Evolutionary conservation across 140 eudicot species (phyloP).

Genomic region (Erigeron philadelphicus): DNA sequence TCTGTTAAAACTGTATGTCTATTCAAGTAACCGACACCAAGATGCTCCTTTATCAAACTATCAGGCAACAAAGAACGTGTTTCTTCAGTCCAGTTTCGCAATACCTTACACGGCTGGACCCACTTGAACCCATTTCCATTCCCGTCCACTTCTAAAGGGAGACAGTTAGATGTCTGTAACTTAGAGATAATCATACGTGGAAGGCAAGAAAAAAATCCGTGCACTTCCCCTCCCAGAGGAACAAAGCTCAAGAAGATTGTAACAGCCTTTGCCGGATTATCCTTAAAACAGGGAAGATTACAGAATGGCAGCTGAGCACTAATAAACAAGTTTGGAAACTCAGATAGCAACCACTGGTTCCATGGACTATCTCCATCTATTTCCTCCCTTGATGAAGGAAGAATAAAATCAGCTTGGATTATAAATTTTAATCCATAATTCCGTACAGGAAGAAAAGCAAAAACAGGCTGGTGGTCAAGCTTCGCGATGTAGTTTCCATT

Average conservation of each 20-base stretch:
- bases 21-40: constrained; percentile 80
- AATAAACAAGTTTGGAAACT: constrained; percentile 74
- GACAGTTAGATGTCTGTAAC: constrained; percentile 66
- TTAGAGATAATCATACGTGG: constrained; percentile 83
- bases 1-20: constrained; percentile 64
- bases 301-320: constrained; percentile 68
- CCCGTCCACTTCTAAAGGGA: constrained; percentile 61
- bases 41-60: constrained; percentile 62
- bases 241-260: constrained; percentile 78
- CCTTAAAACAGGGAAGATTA: constrained; percentile 59
- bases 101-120: constrained; percentile 85
- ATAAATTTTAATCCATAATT: constrained; percentile 86
- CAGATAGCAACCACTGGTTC: constrained; percentile 92
- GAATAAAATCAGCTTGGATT: constrained; percentile 89
- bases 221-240: constrained; percentile 88
- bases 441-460: constrained; percentile 89
- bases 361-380: constrained; percentile 95
- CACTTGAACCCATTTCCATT: too few relatives aligned
- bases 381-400: constrained; percentile 97
- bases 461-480: constrained; percentile 75
- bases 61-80: constrained; percentile 66
- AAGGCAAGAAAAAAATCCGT: constrained; percentile 85
- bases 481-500: constrained; percentile 47
- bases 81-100: constrained; percentile 70
- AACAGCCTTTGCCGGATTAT: constrained; percentile 70